phyloP scores from a whole-genome alignment of 2,329 filamentous ascomycete genomes.

The Nannizzia gypsea region DNA sequence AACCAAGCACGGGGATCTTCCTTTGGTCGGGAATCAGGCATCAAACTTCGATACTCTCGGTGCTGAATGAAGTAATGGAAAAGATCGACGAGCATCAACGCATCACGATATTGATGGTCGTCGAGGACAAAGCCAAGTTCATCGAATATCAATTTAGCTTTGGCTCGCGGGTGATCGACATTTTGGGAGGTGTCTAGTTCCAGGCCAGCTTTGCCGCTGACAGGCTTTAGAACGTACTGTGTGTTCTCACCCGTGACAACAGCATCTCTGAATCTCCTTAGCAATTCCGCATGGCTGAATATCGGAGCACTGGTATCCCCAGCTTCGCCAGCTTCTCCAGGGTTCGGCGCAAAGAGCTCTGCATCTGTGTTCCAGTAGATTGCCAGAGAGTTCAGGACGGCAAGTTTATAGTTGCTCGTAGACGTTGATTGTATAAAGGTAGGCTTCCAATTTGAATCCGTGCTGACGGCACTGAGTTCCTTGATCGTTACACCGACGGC shows the following conservation, averaged over 20 bases:
- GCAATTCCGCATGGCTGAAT: conserved; percentile 58
- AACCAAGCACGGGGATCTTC: conserved; percentile 91
- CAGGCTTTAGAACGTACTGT: conserved; percentile 91
- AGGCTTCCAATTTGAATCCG: conserved; percentile 85
- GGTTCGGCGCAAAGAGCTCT: conserved; percentile 64
- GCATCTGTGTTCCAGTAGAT: conserved; percentile 98
- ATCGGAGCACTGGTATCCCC: conserved; percentile 50
- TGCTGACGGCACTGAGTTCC: conserved; percentile 94
- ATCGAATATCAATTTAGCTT: conserved; percentile 84
- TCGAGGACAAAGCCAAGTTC: conserved; percentile 97
- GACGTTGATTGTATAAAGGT: conserved; percentile 87
- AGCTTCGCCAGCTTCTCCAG: conserved; percentile 45
- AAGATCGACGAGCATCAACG: conserved; percentile 92
- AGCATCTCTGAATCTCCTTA: conserved; percentile 63
- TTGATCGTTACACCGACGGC: conserved; percentile 83
- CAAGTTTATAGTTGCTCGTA: conserved; percentile 80
- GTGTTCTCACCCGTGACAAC: conserved; percentile 67
- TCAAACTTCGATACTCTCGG: conserved; percentile 88
- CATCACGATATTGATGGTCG: conserved; percentile 93
- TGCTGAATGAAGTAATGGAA: conserved; percentile 98
- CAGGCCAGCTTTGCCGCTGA: conserved; percentile 87
- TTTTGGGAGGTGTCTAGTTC: conserved; percentile 90
- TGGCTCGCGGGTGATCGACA: conserved; percentile 67
- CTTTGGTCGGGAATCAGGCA: conserved; percentile 72
- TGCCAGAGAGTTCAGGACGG: conserved; percentile 75